These are phyloP conservation scores for Selaginella moellendorffii DNA, from an alignment of 75 land plant species.

Conservation along the genomic window DNA sequence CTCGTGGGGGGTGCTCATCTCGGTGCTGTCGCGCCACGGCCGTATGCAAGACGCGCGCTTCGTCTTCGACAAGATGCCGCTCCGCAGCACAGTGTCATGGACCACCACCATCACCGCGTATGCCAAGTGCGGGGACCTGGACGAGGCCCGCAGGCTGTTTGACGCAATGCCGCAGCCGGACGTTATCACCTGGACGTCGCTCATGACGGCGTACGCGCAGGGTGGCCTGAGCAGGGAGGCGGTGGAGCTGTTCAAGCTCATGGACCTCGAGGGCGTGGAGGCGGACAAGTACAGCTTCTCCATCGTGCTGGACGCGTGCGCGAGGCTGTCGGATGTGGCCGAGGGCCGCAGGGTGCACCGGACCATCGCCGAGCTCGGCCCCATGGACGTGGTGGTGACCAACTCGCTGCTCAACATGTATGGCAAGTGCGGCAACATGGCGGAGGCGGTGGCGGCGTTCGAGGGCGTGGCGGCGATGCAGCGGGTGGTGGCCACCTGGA, in stretches of 20 bases:
- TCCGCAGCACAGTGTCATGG: not conserved
- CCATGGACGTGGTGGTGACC: not conserved
- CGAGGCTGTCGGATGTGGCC: not conserved
- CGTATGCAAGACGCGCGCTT: not conserved
- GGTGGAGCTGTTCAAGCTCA: not conserved
- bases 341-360: not conserved
- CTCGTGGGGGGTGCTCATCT: not conserved
- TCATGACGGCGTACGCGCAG: not conserved
- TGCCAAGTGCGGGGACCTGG: not conserved
- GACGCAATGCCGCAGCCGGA: not conserved
- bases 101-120: not conserved
- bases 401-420: not conserved
- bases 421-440: not conserved
- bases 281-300: not conserved
- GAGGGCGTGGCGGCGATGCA: not conserved
- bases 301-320: not conserved
- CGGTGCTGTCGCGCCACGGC: not conserved
- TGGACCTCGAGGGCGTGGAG: not conserved
- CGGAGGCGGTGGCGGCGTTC: not conserved
- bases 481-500: not conserved
- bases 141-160: not conserved
- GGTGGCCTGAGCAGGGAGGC: not conserved
- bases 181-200: conserved; percentile 1
- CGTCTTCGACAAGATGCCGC: not conserved
- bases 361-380: not conserved